Conservation (phyloP, 2,329 filamentous ascomycete species). For the Sporothrix brasiliensis region DNA sequence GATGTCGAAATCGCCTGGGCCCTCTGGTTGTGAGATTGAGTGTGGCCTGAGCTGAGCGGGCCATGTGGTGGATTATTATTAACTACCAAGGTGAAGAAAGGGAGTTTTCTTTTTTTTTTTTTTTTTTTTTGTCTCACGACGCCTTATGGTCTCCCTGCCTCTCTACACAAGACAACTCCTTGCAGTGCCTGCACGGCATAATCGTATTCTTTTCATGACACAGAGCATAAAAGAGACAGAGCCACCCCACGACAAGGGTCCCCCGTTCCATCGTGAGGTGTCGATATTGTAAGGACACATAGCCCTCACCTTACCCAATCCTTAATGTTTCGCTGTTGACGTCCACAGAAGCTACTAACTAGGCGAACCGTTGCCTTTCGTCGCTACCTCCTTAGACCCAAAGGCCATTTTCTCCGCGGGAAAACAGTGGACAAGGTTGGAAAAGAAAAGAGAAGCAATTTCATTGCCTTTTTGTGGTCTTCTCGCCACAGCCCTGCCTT, state of each 20-base stretch:
- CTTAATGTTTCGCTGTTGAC: not conserved
- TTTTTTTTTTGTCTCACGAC: no score
- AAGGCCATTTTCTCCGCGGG: not conserved
- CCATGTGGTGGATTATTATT: not conserved
- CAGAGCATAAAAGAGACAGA: not conserved
- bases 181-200: not conserved
- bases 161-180: not conserved
- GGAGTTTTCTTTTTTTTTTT: not conserved
- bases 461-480: not conserved
- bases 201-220: not conserved
- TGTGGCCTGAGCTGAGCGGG: not conserved
- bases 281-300: slow-evolving; percentile 4
- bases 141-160: not conserved
- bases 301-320: slow-evolving; percentile 8
- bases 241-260: no score
- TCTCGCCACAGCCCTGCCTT: not conserved
- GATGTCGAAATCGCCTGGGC: not conserved
- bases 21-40: not conserved
- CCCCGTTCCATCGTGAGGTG: not conserved
- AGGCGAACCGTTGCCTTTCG: slow-evolving; percentile 1
- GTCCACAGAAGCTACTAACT: not conserved
- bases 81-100: not conserved
- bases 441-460: not conserved
- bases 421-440: no score
- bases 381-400: not conserved